A percentile compares a stretch with the other conserved stretches of the same genome.
phyloP scores from a whole-genome alignment of 495 filamentous ascomycete species.

The Entonaema liquescens region DNA sequence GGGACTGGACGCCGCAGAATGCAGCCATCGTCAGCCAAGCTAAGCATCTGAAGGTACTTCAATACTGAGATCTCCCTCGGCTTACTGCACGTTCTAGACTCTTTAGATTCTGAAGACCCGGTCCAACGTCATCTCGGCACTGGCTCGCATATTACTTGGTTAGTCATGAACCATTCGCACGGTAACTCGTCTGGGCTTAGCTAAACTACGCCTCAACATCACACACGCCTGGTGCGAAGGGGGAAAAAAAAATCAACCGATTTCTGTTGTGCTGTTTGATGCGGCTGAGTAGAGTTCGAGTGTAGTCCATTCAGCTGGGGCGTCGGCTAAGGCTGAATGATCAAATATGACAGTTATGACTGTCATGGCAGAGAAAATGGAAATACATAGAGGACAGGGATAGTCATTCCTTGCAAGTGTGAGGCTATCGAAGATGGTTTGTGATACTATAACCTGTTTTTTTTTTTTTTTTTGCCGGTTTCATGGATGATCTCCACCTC shows the following conservation, averaged over 20 bases:
- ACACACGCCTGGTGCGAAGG: background rate
- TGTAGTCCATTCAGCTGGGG: constrained; percentile 9
- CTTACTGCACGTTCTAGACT: constrained; percentile 37
- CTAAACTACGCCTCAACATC: constrained; percentile 1
- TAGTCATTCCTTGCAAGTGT: background rate
- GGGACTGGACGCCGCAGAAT: constrained; percentile 19
- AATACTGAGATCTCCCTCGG: constrained; percentile 17
- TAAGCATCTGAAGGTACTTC: constrained; percentile 10
- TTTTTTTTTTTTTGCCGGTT: too few relatives aligned
- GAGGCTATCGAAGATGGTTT: background rate
- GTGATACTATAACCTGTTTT: background rate
- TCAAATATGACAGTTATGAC: background rate
- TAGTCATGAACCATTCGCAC: constrained; percentile 11
- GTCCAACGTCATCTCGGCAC: constrained; percentile 27
- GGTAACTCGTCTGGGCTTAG: constrained; percentile 16
- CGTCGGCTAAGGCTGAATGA: background rate
- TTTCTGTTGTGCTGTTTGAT: background rate
- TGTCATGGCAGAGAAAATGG: background rate
- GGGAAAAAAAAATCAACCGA: constrained; percentile 15
- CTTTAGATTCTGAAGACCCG: constrained; percentile 9
- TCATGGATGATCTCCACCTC: constrained; percentile 25
- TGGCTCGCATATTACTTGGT: constrained; percentile 19
- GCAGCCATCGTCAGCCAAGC: constrained; percentile 37
- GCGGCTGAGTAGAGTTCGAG: constrained; percentile 22
- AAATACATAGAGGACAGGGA: background rate